Evolutionary conservation across 2,329 filamentous ascomycete species (phyloP).

Genomic region (Paracorniculantispora psalliotae): DNA sequence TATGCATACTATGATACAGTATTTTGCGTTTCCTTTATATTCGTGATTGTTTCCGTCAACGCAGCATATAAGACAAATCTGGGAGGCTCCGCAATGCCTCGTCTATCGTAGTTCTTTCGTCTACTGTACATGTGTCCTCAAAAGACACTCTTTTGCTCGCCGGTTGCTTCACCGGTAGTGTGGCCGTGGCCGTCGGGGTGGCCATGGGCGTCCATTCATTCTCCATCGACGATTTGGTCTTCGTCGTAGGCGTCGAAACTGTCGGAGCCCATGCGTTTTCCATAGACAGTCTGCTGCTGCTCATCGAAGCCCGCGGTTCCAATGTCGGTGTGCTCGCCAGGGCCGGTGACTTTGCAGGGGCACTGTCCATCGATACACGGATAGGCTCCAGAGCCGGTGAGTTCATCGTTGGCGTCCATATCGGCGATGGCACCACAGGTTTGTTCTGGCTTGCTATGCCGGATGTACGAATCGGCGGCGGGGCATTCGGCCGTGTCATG

Average conservation of each 20-base stretch:
- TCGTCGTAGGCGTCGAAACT: background rate
- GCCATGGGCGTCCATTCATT: background rate
- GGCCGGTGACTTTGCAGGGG: background rate
- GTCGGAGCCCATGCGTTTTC: background rate
- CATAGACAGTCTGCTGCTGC: background rate
- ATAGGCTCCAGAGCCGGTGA: background rate
- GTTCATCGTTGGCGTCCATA: constrained; percentile 1
- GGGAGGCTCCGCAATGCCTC: constrained; percentile 8
- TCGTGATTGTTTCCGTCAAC: background rate
- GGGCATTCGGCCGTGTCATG: background rate
- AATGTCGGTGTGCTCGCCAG: background rate
- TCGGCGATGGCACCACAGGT: background rate
- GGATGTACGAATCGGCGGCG: background rate
- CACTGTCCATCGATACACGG: background rate
- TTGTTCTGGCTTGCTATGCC: background rate
- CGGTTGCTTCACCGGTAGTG: background rate
- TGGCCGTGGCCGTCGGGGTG: background rate
- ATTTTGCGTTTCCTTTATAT: background rate
- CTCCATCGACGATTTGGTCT: background rate
- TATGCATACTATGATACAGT: constrained; percentile 6
- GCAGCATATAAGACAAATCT: constrained; percentile 16
- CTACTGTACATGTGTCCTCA: background rate
- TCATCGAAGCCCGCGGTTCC: background rate
- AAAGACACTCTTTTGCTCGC: background rate
- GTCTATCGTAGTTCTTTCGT: background rate